Base-by-base conservation (phyloP, 352 stramenopile species). In the Pythium sukuiense region DNA sequence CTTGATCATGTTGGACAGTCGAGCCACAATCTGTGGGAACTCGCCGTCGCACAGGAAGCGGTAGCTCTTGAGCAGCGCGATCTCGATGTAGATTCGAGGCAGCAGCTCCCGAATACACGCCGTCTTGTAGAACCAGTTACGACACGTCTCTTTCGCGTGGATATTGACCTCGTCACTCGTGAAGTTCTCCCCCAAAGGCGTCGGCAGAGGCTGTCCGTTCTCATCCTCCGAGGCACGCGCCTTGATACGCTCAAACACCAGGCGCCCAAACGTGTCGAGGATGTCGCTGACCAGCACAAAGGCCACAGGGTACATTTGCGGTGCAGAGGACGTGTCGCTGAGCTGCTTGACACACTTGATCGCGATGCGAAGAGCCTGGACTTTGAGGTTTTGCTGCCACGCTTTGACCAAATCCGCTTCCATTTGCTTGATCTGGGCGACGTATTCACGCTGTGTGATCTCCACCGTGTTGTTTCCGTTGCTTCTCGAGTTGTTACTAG, bases 81-180 rank as follows among this genome's bases (percentile, higher is more conserved):
- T 84, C 63, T 98, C 92, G 35, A 93, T 93, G 66, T 93, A 95
- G 48, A 98, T 95, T 43, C 92, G 82, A 12, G 92, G 92, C 37
- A 97, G 71, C 24, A 98, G 81, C 61, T 97, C 91, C 49, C 91
- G 85, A 60, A 98, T 97, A 66, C 90, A 97, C 16, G 90, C 89
- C 0, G 88, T 96, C 75, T 98, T 98, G 84, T 97, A 97, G 59
- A 98, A 97, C 92, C 92, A 98, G 69, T 98, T 98, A 14, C 90
- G 88, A 26, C 88, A 96, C 26, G 88, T 98, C 70, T 97, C 92
- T 14, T 89, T 95, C 0, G 92, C 91, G 59, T 95, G 86, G 14
- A 92, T 77, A 55, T 91, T 90, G 12, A 97, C 76, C 46, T 98
- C 88, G 6, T 72, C 77, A 50, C 77, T 84, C 12, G 79, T 90